Evolutionary conservation across 192 early-diverging fungal species (phyloP).

Genomic region (Entomortierella chlamydospora): DNA sequence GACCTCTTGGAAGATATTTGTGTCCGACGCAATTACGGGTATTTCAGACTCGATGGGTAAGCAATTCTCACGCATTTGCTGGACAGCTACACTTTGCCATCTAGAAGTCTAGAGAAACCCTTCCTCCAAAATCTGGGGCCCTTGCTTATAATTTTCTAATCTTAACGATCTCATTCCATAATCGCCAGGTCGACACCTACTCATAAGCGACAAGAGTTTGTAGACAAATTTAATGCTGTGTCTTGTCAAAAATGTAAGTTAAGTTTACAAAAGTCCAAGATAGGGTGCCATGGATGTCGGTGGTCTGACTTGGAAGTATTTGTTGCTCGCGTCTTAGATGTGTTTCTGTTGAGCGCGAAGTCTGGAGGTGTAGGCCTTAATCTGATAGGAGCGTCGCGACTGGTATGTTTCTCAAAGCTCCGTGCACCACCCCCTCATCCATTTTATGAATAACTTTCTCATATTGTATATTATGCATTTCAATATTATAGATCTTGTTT

Average conservation of each 20-base stretch:
- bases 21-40: conserved; percentile 31
- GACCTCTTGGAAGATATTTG: conserved; percentile 68
- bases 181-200: conserved; percentile 11
- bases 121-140: no score
- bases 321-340: conserved; percentile 31
- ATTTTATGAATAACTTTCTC: background rate
- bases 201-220: conserved; percentile 7
- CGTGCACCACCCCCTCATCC: background rate
- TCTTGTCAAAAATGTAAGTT: conserved; percentile 45
- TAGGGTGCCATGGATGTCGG: no score
- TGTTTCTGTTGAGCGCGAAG: conserved; percentile 65
- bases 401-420: conserved; percentile 43
- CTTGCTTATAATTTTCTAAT: no score
- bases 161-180: background rate
- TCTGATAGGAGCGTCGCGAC: conserved; percentile 64
- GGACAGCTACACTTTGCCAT: no score
- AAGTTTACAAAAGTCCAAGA: no score
- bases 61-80: no score
- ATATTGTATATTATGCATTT: background rate
- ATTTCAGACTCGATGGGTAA: conserved; percentile 70
- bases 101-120: no score
- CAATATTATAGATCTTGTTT: conserved; percentile 52
- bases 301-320: background rate
- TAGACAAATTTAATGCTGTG: conserved; percentile 61
- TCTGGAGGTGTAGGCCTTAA: conserved; percentile 74